Percentiles rank a stretch among this genome's conserved stretches.
phyloP scores from a whole-genome alignment of 768 basidiomycete genomes.

The Russula lepida region DNA sequence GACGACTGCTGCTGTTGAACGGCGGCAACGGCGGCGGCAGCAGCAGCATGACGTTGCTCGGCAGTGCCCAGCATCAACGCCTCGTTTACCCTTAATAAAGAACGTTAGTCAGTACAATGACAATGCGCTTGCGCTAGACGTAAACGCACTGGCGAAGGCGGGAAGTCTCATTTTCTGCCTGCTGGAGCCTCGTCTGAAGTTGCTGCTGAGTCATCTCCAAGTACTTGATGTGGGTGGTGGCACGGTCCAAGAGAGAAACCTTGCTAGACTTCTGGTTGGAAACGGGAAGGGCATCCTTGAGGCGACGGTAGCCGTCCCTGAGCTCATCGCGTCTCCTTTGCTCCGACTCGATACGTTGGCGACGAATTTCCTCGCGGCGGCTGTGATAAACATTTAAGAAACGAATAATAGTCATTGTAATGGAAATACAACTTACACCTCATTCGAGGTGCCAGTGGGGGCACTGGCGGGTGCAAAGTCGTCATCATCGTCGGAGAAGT shows the following conservation, averaged over 20 bases:
- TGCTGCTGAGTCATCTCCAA: constrained; percentile 74
- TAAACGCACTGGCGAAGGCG: constrained; percentile 54
- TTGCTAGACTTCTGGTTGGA: constrained; percentile 93
- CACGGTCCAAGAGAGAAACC: constrained; percentile 81
- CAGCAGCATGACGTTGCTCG: constrained; percentile 56
- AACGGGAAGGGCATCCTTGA: constrained; percentile 84
- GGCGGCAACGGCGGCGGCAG: constrained; percentile 48
- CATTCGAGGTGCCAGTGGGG: constrained; percentile 40
- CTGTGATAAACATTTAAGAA: constrained; percentile 25
- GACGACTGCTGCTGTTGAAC: constrained; percentile 36
- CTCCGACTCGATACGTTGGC: constrained; percentile 90
- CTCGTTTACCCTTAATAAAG: constrained; percentile 59
- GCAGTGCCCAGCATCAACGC: constrained; percentile 81
- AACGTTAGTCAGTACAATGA: constrained; percentile 12
- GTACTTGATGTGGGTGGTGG: constrained; percentile 79
- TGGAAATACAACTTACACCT: constrained; percentile 36
- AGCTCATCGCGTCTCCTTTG: constrained; percentile 89
- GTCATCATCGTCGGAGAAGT: constrained; percentile 68
- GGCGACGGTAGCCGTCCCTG: constrained; percentile 80
- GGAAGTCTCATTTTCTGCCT: constrained; percentile 72
- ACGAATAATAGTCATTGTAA: background rate
- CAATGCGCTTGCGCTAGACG: background rate
- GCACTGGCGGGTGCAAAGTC: constrained; percentile 54
- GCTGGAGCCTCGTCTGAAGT: constrained; percentile 66
- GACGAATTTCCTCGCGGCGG: constrained; percentile 84